These are phyloP conservation scores for Aspergillus biplanus DNA, from an alignment of 495 filamentous ascomycete genomes.

Conservation along the genomic window DNA sequence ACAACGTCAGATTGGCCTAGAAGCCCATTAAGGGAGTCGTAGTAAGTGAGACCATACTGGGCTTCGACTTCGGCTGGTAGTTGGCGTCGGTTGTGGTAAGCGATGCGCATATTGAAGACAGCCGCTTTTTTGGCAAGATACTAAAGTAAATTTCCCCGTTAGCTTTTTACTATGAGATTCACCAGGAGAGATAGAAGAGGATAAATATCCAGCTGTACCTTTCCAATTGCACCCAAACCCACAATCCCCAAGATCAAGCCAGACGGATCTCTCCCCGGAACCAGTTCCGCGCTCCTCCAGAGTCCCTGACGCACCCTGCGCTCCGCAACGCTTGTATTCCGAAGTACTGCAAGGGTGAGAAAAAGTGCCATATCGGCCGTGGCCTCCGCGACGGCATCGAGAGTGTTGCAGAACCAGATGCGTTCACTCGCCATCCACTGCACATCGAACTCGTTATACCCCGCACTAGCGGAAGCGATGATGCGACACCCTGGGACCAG, in stretches of 20 bases:
- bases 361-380: conserved; percentile 72
- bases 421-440: conserved; percentile 36
- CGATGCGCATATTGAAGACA: conserved; percentile 58
- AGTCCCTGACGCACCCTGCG: conserved; percentile 49
- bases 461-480: conserved; percentile 37
- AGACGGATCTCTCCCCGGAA: conserved; percentile 52
- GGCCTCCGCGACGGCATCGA: conserved; percentile 69
- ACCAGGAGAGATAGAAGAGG: no score
- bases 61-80: conserved; percentile 42
- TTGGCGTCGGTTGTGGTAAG: conserved; percentile 59
- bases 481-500: conserved; percentile 35
- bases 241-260: conserved; percentile 66
- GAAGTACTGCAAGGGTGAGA: conserved; percentile 67
- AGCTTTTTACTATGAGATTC: no score
- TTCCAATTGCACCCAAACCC: conserved; percentile 79
- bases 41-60: conserved; percentile 21
- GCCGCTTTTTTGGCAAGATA: conserved; percentile 40
- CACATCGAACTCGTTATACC: conserved; percentile 47
- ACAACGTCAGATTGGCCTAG: conserved; percentile 61
- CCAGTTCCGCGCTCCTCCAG: conserved; percentile 42
- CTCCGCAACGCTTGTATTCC: conserved; percentile 60
- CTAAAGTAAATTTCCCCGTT: conserved; percentile 17
- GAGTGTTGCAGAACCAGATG: conserved; percentile 63
- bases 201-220: conserved; percentile 11
- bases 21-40: conserved; percentile 33